phyloP scores from a whole-genome alignment of 2,329 filamentous ascomycete species.

The Alternaria incomplexa region DNA sequence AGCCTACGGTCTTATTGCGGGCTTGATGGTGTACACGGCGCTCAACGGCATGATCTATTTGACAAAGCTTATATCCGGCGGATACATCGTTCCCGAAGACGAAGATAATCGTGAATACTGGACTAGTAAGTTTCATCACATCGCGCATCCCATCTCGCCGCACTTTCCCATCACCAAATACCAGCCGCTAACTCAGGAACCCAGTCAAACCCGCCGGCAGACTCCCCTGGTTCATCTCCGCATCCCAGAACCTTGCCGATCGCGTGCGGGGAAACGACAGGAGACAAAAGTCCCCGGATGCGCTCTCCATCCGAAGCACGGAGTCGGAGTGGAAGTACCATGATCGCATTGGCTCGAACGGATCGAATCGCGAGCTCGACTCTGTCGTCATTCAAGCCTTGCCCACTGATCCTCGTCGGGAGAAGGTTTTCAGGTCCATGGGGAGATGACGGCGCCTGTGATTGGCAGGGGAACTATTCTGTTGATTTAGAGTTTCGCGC shows the following conservation, averaged over 20 bases:
- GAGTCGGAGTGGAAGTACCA: constrained; percentile 32
- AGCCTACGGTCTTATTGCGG: constrained; percentile 82
- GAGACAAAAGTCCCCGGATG: constrained; percentile 20
- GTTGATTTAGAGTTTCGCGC: neutral
- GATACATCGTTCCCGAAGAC: constrained; percentile 75
- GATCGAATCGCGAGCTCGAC: constrained; percentile 37
- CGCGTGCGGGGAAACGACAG: constrained; percentile 21
- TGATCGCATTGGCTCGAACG: constrained; percentile 33
- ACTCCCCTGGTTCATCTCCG: constrained; percentile 16
- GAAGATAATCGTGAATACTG: constrained; percentile 79
- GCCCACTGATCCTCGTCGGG: constrained; percentile 31
- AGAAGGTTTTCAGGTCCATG: constrained; percentile 36
- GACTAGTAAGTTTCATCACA: constrained; percentile 65
- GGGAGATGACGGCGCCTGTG: neutral
- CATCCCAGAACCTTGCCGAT: constrained; percentile 35
- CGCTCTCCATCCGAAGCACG: constrained; percentile 32
- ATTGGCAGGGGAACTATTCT: neutral
- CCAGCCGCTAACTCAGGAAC: neutral
- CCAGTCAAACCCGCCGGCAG: constrained; percentile 34
- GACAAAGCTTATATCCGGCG: constrained; percentile 68
- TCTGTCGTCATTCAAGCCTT: constrained; percentile 31
- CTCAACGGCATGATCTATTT: constrained; percentile 76
- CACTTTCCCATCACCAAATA: neutral
- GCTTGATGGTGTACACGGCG: constrained; percentile 75
- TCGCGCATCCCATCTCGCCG: neutral